phyloP scores from a whole-genome alignment of 2,329 filamentous ascomycete genomes.

The Ascochyta lentis region DNA sequence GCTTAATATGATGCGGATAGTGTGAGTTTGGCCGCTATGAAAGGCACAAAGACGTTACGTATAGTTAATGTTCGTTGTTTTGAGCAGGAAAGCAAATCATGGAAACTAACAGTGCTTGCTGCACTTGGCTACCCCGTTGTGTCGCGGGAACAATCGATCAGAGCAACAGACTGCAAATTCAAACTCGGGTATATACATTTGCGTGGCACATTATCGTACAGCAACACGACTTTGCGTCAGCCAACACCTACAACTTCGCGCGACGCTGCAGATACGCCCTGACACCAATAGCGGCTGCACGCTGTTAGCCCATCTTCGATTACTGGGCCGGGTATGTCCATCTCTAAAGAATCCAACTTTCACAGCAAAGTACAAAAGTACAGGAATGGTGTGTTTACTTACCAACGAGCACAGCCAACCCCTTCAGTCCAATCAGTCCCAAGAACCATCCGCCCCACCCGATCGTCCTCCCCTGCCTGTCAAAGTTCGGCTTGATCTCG shows the following conservation, averaged over 20 bases:
- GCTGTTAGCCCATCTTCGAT: conserved; percentile 22
- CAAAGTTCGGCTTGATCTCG: conserved; percentile 64
- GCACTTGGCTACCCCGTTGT: not conserved
- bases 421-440: conserved; percentile 39
- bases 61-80: not conserved
- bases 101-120: not conserved
- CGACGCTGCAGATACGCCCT: conserved; percentile 39
- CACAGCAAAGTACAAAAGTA: not conserved
- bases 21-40: not conserved
- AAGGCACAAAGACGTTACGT: not conserved
- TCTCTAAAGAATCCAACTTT: not conserved
- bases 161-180: not conserved
- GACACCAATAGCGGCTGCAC: conserved; percentile 36
- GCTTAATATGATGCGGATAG: not conserved
- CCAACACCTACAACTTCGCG: conserved; percentile 32
- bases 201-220: conserved; percentile 5
- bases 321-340: not conserved
- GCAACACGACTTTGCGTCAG: not conserved
- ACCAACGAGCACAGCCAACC: conserved; percentile 41
- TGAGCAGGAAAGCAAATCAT: not conserved
- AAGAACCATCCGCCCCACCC: conserved; percentile 46
- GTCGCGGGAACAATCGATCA: not conserved
- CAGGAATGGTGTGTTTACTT: conserved; percentile 29
- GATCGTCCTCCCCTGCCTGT: conserved; percentile 58
- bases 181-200: not conserved